Evolutionary conservation across 2,329 filamentous ascomycete species (phyloP).

Genomic region (Scedosporium boydii): DNA sequence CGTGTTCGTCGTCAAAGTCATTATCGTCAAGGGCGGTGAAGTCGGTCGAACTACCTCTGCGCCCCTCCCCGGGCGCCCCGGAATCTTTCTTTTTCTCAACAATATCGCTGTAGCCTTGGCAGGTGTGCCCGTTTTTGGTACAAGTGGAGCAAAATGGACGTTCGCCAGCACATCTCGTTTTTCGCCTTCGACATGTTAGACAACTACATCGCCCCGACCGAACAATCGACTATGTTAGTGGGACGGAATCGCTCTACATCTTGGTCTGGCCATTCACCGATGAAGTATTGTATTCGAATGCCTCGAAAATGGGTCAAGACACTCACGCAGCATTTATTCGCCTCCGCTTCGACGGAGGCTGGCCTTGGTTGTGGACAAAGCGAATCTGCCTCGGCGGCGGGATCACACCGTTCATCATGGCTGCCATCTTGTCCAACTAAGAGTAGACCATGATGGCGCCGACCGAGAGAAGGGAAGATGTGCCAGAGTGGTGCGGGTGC

Average conservation of each 20-base stretch:
- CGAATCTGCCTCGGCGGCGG: conserved; percentile 54
- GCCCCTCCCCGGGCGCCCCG: neutral
- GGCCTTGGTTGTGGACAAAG: conserved; percentile 75
- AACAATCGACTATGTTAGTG: conserved; percentile 7
- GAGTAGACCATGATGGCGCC: conserved; percentile 23
- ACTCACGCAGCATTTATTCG: conserved; percentile 71
- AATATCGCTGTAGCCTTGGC: conserved; percentile 55
- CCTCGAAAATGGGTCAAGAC: conserved; percentile 9
- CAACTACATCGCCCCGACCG: conserved; percentile 35
- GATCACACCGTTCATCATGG: conserved; percentile 27
- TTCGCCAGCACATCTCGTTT: conserved; percentile 67
- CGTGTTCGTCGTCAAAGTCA: neutral
- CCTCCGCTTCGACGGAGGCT: conserved; percentile 68
- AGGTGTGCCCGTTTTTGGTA: conserved; percentile 59
- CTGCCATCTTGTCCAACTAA: conserved; percentile 29
- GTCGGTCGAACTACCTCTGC: neutral
- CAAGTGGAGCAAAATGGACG: conserved; percentile 65
- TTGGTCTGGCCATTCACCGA: neutral
- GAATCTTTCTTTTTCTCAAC: conserved; percentile 29
- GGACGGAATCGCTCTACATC: neutral
- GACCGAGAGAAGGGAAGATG: conserved; percentile 4
- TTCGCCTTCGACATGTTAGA: conserved; percentile 64
- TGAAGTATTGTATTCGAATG: neutral
- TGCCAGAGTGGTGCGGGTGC: neutral
- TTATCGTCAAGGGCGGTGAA: neutral